Evolutionary conservation across 352 stramenopile genomes (phyloP), one percentile per base, ranked within the genome.

Genomic region (Phytopythium cucurbitacearum): DNA sequence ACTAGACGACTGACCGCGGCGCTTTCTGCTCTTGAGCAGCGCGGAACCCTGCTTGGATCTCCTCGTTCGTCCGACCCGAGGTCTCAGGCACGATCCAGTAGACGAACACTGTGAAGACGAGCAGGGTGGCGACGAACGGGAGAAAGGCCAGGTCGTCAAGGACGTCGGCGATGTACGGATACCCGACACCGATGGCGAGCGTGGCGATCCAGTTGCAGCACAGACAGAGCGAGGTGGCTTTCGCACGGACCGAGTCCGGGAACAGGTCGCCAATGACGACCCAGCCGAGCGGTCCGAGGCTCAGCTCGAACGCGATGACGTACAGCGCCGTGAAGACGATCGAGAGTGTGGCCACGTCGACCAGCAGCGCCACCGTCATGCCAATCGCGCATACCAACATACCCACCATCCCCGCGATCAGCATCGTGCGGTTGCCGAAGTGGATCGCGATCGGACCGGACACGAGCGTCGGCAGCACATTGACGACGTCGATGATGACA

Each of bases 231-330:
- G 71, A 76, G 12, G 64, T 61, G 11, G 69, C 76, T 4, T 49
- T 76, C 13, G 71, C 71, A 1, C 76, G 71, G 33, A 85, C 61
- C 3, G 64, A 64, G 21, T 87, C 61, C 0, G 79, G 73, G 53
- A 89, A 89, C n/a, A 89, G 53, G 10, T 78, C 74, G 2, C 69
- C 59, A 0, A 60, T 65, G 5, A 89, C 70, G 3, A 77, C 66
- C 56, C 70, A 89, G 42, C 67, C 67, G 7, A 89, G 60, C 1
- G 79, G 64, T 2, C 76, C 79, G 16, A 89, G 63, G 16, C 69
- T 83, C 15, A 73, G 51, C 15, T 54, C 61, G 41, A 75, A 88
- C 7, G 56, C 63, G 0, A 60, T 71, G 15, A 85, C 74, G 51
- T 76, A 88, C 1, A 59, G 63, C 0, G 66, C 62, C 3, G 57